Evolutionary conservation across 495 filamentous ascomycete genomes (phyloP), one percentile per base, ranked within the genome.

Genomic region (Clavariopsis aquatica): DNA sequence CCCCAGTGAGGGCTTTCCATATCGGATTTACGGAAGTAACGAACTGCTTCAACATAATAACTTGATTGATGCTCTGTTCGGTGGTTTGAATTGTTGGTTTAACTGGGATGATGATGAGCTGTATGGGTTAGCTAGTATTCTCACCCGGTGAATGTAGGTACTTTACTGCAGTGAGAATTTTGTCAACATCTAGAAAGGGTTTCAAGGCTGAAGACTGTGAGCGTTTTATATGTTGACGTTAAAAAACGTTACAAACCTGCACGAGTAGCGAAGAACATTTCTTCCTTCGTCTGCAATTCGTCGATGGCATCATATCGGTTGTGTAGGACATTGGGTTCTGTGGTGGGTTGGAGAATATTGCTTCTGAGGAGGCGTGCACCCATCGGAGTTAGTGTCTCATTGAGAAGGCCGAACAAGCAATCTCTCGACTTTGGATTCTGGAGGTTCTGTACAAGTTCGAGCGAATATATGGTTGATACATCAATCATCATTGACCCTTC

Each of bases 401-500:
- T 94, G 41, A 98, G 73, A 7, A 97, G 72, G 0, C 92, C 91
- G 68, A 91, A 95, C 6, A 98, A 79, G 69, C 85, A 93, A 52
- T 87, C 84, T 56, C 84, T 90, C 0, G 86, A 95, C 66, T 86
- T 90, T 15, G 81, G 72, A 73, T 86, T 85, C 49, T 89, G 88
- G 1, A 92, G 73, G 66, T 96, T 98, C 73, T 96, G 91, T 8
- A 98, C 88, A 23, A 98, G 80, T 74, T 98, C 94, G 15, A 98
- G 79, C 10, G 89, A 89, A 15, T 85, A 81, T 34, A 96, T 89
- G 1, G 95, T 94, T 12, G 89, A 85, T 0, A 92, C 81, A 72
- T 97, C 94, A 65, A 97, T 92, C 77, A 93, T 89, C 94, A 98
- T 96, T 0, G 91, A 88, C 20, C 92, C 90, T 71, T 96, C 89